phyloP scores from a whole-genome alignment of 2,329 filamentous ascomycete species.

The Didymella segeticola region DNA sequence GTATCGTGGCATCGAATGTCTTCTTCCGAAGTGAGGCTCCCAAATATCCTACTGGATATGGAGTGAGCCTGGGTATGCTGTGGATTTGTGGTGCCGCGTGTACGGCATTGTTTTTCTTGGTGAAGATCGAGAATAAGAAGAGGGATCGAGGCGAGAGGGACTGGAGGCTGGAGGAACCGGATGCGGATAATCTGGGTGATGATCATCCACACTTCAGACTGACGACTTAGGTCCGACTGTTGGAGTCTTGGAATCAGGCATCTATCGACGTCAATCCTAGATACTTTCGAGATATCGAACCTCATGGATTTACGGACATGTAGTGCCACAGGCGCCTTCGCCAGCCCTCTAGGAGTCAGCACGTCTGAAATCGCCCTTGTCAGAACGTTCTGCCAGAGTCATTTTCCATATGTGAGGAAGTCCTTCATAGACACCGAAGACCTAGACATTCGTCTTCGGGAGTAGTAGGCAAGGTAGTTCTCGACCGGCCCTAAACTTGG shows the following conservation, averaged over 20 bases:
- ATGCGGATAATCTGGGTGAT: constrained; percentile 59
- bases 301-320: too few relatives aligned
- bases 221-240: constrained; percentile 28
- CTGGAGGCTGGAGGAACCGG: constrained; percentile 50
- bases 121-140: constrained; percentile 56
- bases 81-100: constrained; percentile 57
- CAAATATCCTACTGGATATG: constrained; percentile 58
- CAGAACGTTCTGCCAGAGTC: too few relatives aligned
- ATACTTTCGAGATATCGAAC: too few relatives aligned
- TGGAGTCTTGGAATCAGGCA: neutral
- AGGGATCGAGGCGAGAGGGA: constrained; percentile 57
- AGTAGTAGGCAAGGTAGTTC: too few relatives aligned
- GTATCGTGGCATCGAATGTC: constrained; percentile 59
- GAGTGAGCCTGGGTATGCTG: constrained; percentile 56
- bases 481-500: too few relatives aligned
- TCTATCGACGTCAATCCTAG: too few relatives aligned
- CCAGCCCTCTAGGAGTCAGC: too few relatives aligned
- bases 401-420: too few relatives aligned
- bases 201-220: constrained; percentile 60
- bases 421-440: too few relatives aligned
- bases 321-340: too few relatives aligned
- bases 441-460: too few relatives aligned
- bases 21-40: constrained; percentile 57
- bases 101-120: constrained; percentile 50
- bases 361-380: too few relatives aligned